These are phyloP conservation scores for Candida sphagnicola DNA, from an alignment of 805 yeast species.

Conservation along the genomic window DNA sequence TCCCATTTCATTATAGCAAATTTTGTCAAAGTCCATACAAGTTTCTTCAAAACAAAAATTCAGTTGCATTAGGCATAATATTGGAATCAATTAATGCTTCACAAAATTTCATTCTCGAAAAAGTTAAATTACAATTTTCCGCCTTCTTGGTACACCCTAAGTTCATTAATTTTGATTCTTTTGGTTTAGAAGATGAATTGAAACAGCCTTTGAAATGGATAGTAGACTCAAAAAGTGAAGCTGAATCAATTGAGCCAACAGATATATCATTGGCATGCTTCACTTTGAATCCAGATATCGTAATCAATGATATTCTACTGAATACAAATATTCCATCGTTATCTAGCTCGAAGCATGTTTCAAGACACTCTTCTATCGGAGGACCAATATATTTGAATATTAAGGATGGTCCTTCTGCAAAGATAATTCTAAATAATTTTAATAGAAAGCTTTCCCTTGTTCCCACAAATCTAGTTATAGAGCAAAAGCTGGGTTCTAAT, in stretches of 20 bases:
- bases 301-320: constrained; percentile 3
- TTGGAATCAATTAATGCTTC: neutral
- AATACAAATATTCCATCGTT: constrained; percentile 2
- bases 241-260: constrained; percentile 14
- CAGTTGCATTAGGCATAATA: neutral
- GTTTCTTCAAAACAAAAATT: constrained; percentile 16
- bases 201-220: constrained; percentile 20
- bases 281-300: constrained; percentile 17
- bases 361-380: constrained; percentile 19
- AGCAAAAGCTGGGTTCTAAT: constrained; percentile 4
- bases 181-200: constrained; percentile 14
- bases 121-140: constrained; percentile 4
- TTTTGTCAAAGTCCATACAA: constrained; percentile 41
- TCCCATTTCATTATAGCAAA: constrained; percentile 44
- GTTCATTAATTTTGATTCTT: constrained; percentile 25
- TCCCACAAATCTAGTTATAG: constrained; percentile 22
- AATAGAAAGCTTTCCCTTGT: constrained; percentile 25
- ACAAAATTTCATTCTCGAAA: neutral
- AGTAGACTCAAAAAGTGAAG: constrained; percentile 9
- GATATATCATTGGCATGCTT: constrained; percentile 22
- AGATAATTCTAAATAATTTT: constrained; percentile 10
- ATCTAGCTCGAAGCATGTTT: constrained; percentile 10
- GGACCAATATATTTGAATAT: constrained; percentile 17
- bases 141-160: constrained; percentile 48
- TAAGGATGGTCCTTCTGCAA: constrained; percentile 8